These are phyloP conservation scores for Globisporangium rhizosaccharum DNA, from an alignment of 352 stramenopile genomes.

Conservation along the genomic window DNA sequence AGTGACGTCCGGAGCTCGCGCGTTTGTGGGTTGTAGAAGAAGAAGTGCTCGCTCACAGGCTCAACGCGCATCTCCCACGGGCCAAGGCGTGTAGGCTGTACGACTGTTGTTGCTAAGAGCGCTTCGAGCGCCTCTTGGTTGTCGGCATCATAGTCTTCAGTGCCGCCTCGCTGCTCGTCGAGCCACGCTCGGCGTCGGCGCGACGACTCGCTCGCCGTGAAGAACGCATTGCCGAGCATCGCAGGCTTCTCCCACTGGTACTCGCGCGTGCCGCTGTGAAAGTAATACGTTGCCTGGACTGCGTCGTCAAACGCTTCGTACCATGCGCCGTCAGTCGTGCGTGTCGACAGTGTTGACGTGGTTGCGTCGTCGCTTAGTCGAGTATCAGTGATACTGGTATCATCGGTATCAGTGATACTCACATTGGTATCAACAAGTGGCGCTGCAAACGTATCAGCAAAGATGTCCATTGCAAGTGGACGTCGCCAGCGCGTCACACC, in stretches of 20 bases:
- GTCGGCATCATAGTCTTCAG: slow-evolving; percentile 8
- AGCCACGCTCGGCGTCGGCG: slow-evolving; percentile 40
- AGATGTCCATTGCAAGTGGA: slow-evolving; percentile 75
- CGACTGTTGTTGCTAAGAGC: slow-evolving; percentile 27
- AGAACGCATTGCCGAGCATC: slow-evolving; percentile 22
- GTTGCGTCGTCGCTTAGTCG: too few species aligned
- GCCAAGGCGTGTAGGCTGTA: slow-evolving; percentile 25
- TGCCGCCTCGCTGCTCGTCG: slow-evolving; percentile 24
- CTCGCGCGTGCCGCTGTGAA: slow-evolving; percentile 64
- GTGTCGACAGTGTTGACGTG: too few species aligned
- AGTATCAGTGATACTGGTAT: background rate
- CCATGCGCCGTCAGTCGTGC: slow-evolving; percentile 24
- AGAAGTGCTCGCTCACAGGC: slow-evolving; percentile 48
- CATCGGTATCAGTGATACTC: background rate
- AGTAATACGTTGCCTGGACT: slow-evolving; percentile 70
- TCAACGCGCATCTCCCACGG: slow-evolving; percentile 70
- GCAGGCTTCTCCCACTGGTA: slow-evolving; percentile 69
- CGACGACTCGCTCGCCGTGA: slow-evolving; percentile 38
- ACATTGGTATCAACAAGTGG: slow-evolving; percentile 16
- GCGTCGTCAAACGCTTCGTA: slow-evolving; percentile 74
- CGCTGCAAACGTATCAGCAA: slow-evolving; percentile 46
- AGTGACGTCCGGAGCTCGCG: slow-evolving; percentile 45
- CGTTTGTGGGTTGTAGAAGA: slow-evolving; percentile 60
- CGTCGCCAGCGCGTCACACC: slow-evolving; percentile 55
- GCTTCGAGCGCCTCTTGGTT: slow-evolving; percentile 19